Conservation (phyloP, 441 rosid species). For the Erysimum cheiri region DNA sequence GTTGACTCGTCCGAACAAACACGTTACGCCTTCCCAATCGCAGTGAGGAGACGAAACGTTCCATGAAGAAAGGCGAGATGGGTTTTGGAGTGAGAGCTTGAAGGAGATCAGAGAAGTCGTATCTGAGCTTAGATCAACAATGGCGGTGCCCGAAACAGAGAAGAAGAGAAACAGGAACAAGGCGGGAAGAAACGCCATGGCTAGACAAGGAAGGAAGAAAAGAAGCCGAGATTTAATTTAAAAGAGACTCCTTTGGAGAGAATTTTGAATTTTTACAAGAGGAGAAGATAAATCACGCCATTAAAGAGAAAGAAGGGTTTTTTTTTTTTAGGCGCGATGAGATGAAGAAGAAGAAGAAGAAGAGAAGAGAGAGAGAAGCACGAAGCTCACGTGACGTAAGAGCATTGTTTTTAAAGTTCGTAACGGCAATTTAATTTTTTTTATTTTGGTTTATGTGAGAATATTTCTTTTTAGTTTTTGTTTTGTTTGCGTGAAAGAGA, state of each 20-base stretch:
- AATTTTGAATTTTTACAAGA: constrained; percentile 11
- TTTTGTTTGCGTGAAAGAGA: constrained; percentile 32
- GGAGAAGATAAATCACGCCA: constrained; percentile 22
- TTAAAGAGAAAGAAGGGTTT: constrained; percentile 26
- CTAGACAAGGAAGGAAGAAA: not conserved
- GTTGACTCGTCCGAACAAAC: constrained; percentile 56
- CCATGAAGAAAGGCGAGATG: constrained; percentile 65
- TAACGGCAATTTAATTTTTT: constrained; percentile 28
- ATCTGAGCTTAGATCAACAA: constrained; percentile 48
- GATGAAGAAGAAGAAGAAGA: constrained; percentile 28
- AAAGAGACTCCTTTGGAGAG: constrained; percentile 14
- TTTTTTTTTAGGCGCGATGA: constrained; percentile 42
- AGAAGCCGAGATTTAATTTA: not conserved
- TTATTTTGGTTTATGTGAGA: not conserved
- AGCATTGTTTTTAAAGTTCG: constrained; percentile 35
- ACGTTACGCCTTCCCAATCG: constrained; percentile 75
- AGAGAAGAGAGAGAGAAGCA: constrained; percentile 36
- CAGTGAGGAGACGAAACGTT: constrained; percentile 53
- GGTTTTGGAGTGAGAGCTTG: constrained; percentile 53
- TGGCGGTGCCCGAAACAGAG: constrained; percentile 20
- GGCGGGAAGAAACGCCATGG: constrained; percentile 40
- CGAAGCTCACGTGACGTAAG: constrained; percentile 40
- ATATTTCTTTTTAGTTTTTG: not conserved
- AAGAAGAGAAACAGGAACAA: constrained; percentile 32
- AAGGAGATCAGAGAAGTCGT: constrained; percentile 53